Percentiles rank a stretch among this genome's conserved stretches.
Conservation (phyloP, 306 rosid genomes). For the Trifolium fragiferum region DNA sequence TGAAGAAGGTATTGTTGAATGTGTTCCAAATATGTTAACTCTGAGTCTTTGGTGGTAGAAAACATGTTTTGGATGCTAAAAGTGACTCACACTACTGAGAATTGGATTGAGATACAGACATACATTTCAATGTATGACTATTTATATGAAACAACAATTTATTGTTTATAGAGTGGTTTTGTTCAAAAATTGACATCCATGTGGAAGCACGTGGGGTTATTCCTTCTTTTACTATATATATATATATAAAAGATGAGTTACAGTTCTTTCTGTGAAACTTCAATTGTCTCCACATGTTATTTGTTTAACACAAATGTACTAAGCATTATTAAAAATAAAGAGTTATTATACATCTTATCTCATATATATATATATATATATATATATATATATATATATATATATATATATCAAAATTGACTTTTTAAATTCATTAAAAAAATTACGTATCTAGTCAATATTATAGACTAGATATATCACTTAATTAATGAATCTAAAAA, state of each 20-base stretch:
- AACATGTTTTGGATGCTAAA: not conserved
- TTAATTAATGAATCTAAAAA: too few species aligned
- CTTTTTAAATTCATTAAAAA: too few species aligned
- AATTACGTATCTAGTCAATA: too few species aligned
- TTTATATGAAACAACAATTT: slow-evolving; percentile 7
- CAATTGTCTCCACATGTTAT: not conserved
- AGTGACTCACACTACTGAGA: not conserved
- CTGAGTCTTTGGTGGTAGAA: slow-evolving; percentile 27
- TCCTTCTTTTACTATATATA: not conserved
- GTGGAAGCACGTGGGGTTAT: not conserved
- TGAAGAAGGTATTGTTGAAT: slow-evolving; percentile 41
- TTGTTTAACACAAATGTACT: too few species aligned
- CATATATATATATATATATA: too few species aligned
- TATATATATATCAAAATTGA: too few species aligned
- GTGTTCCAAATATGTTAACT: slow-evolving; percentile 11
- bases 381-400: too few species aligned
- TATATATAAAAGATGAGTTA: too few species aligned
- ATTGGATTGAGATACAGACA: not conserved
- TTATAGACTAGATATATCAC: too few species aligned
- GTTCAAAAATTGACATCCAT: not conserved
- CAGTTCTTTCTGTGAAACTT: not conserved
- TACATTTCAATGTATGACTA: not conserved
- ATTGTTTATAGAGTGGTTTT: not conserved
- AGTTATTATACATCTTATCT: too few species aligned
- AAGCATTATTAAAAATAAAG: too few species aligned